phyloP scores from a whole-genome alignment of 805 yeast genomes.

The Candida loeiensis region DNA sequence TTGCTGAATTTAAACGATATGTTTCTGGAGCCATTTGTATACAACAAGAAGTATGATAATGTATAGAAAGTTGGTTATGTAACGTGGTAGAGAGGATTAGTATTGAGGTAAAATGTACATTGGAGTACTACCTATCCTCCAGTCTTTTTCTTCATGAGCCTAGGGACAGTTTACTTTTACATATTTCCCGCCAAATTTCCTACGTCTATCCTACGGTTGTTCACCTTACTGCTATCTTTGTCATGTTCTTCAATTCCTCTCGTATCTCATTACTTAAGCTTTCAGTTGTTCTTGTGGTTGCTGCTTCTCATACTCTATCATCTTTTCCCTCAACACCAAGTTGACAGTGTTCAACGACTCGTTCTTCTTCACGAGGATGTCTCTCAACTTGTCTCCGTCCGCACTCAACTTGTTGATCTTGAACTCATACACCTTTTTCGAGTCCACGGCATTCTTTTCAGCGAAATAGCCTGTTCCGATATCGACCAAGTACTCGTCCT shows the following conservation, averaged over 20 bases:
- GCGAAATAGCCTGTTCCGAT: slow-evolving; percentile 95
- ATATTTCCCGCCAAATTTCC: no score
- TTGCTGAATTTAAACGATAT: slow-evolving; percentile 36
- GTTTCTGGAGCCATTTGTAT: slow-evolving; percentile 50
- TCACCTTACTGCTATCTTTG: no score
- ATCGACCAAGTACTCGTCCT: slow-evolving; percentile 77
- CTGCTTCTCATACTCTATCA: slow-evolving; percentile 44
- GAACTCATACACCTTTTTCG: slow-evolving; percentile 65
- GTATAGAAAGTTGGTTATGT: no score
- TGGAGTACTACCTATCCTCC: no score
- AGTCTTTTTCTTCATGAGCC: no score
- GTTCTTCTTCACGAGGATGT: slow-evolving; percentile 71
- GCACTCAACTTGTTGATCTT: slow-evolving; percentile 69
- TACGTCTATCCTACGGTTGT: no score
- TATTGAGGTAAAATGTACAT: no score
- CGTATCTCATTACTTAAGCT: background rate
- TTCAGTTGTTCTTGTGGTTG: slow-evolving; percentile 12
- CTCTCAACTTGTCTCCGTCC: slow-evolving; percentile 71
- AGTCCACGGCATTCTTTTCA: slow-evolving; percentile 67
- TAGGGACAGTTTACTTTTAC: no score
- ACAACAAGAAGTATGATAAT: slow-evolving; percentile 23
- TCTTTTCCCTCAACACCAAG: slow-evolving; percentile 49
- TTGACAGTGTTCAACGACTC: slow-evolving; percentile 62
- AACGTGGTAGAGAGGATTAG: no score
- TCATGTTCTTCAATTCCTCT: no score